These are phyloP conservation scores for Alternaria metachromatica DNA, from an alignment of 2,329 filamentous ascomycete species.

Conservation along the genomic window DNA sequence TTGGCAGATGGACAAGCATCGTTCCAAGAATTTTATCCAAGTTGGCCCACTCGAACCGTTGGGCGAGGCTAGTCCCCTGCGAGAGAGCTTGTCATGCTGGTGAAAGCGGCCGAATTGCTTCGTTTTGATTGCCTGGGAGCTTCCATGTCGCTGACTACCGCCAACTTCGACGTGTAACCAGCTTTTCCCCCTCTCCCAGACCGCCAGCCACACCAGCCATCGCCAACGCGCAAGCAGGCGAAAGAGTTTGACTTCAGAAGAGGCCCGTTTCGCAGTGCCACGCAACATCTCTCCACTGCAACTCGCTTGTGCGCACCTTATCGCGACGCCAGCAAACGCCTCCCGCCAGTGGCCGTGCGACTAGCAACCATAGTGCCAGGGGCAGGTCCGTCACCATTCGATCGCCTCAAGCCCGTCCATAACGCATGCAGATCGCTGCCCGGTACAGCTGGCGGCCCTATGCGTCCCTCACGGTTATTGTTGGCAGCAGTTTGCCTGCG, in stretches of 20 bases:
- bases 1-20: slow-evolving; percentile 23
- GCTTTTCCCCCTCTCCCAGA: neutral
- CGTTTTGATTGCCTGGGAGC: neutral
- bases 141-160: neutral
- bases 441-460: neutral
- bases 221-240: neutral
- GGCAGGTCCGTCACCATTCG: slow-evolving; percentile 14
- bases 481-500: neutral
- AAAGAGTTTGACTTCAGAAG: neutral
- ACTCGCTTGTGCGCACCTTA: slow-evolving; percentile 18
- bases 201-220: slow-evolving; percentile 1
- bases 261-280: slow-evolving; percentile 14
- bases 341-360: slow-evolving; percentile 11
- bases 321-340: slow-evolving; percentile 21
- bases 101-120: slow-evolving; percentile 8
- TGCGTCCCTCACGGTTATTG: slow-evolving; percentile 1
- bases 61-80: slow-evolving; percentile 4
- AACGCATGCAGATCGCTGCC: slow-evolving; percentile 7
- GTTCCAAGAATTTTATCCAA: slow-evolving; percentile 23
- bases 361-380: slow-evolving; percentile 16
- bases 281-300: slow-evolving; percentile 20
- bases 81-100: neutral
- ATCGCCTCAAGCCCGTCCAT: slow-evolving; percentile 7
- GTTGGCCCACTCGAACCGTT: slow-evolving; percentile 10
- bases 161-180: neutral